These are phyloP conservation scores for Bothriochloa decipiens DNA, from an alignment of 176 grass and related monocot genomes.

Conservation along the genomic window DNA sequence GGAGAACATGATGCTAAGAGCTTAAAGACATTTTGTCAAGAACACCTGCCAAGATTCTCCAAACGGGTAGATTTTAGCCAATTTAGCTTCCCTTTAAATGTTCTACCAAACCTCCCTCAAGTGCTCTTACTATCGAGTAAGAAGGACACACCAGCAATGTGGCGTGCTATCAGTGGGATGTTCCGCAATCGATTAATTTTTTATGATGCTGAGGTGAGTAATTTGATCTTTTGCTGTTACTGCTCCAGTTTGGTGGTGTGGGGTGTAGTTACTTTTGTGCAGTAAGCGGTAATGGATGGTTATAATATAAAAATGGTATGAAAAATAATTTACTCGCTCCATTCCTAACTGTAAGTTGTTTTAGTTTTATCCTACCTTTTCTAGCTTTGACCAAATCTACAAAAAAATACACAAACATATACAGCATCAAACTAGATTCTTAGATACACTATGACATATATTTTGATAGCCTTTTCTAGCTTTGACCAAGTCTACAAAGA, in stretches of 20 bases:
- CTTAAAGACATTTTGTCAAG: slow-evolving; percentile 88
- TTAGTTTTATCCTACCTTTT: background rate
- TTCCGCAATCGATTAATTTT: slow-evolving; percentile 69
- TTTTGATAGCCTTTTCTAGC: background rate
- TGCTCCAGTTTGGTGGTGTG: background rate
- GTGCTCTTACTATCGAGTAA: slow-evolving; percentile 79
- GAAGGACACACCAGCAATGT: slow-evolving; percentile 90
- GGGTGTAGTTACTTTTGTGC: no score
- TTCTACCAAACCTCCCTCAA: slow-evolving; percentile 67
- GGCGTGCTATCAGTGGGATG: slow-evolving; percentile 86
- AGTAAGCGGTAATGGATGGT: background rate
- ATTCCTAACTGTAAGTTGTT: background rate
- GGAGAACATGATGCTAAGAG: slow-evolving; percentile 72
- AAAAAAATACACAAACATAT: background rate
- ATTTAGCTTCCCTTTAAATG: slow-evolving; percentile 61
- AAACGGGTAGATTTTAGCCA: slow-evolving; percentile 63
- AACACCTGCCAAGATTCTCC: slow-evolving; percentile 90
- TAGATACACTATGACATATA: background rate
- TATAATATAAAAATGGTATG: background rate
- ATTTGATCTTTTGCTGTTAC: background rate
- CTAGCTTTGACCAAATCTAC: background rate
- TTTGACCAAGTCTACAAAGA: background rate
- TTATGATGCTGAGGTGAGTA: slow-evolving; percentile 78
- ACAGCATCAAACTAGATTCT: background rate
- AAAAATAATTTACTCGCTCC: background rate